phyloP scores from a whole-genome alignment of 345 rosid species.

The Camelina hispida region DNA sequence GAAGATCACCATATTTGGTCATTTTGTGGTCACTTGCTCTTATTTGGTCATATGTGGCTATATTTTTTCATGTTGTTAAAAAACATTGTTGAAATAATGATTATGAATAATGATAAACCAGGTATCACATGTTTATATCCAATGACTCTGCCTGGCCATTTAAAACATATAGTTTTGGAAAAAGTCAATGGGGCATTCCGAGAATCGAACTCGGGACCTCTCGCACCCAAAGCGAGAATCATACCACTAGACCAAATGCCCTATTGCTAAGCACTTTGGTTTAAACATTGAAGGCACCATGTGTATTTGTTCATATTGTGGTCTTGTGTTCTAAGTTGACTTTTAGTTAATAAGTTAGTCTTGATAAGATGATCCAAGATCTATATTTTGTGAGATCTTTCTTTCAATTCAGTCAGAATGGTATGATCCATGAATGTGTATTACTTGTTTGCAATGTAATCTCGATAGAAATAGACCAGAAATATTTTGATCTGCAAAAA shows the following conservation, averaged over 20 bases:
- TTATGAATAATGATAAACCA: too few relatives aligned
- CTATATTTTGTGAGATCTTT: background rate
- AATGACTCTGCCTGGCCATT: too few relatives aligned
- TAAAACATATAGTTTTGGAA: background rate
- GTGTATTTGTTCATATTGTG: too few relatives aligned
- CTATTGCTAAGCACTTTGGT: background rate
- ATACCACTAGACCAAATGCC: slow-evolving; percentile 89
- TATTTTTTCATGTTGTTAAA: too few relatives aligned
- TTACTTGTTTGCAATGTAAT: background rate
- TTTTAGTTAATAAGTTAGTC: too few relatives aligned
- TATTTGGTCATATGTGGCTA: too few relatives aligned
- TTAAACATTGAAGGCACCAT: background rate
- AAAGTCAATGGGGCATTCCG: slow-evolving; percentile 59
- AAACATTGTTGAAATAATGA: too few relatives aligned
- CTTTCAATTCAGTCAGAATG: background rate
- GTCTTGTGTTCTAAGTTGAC: background rate
- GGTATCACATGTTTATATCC: too few relatives aligned
- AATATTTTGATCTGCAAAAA: background rate
- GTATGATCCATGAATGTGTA: background rate
- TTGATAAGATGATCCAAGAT: background rate
- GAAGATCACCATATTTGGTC: too few relatives aligned
- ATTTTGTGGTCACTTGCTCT: too few relatives aligned
- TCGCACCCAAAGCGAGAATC: slow-evolving; percentile 91
- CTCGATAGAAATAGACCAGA: background rate
- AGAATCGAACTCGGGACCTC: slow-evolving; percentile 81